phyloP scores from a whole-genome alignment of 768 basidiomycete species.

The Calocybe indica region DNA sequence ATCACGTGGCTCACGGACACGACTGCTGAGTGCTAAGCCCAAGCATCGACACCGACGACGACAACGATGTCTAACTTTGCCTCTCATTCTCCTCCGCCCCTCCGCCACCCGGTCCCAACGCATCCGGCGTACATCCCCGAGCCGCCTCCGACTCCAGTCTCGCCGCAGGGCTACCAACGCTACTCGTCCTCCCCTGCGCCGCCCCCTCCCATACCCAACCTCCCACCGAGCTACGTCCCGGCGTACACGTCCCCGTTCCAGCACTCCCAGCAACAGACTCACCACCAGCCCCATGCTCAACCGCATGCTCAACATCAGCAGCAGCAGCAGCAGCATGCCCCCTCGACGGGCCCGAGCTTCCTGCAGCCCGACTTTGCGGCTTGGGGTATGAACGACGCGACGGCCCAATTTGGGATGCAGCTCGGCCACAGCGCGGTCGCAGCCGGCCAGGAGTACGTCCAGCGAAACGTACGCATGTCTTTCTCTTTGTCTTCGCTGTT shows the following conservation, averaged over 20 bases:
- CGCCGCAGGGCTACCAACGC: conserved; percentile 71
- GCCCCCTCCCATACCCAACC: conserved; percentile 13
- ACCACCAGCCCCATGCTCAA: conserved; percentile 14
- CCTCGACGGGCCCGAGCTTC: conserved; percentile 20
- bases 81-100: conserved; percentile 63
- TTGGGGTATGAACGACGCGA: conserved; percentile 89
- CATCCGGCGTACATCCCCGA: conserved; percentile 84
- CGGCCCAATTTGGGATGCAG: conserved; percentile 95
- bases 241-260: conserved; percentile 46
- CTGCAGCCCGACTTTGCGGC: conserved; percentile 50
- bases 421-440: conserved; percentile 87
- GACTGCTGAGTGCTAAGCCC: too few species aligned
- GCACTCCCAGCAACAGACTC: conserved; percentile 26
- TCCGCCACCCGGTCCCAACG: conserved; percentile 85
- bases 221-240: conserved; percentile 31
- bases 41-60: too few species aligned
- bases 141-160: conserved; percentile 69
- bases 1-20: too few species aligned
- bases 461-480: conserved; percentile 69
- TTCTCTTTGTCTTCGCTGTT: not conserved
- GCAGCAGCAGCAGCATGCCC: conserved; percentile 19
- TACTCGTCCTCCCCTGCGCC: conserved; percentile 57
- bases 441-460: conserved; percentile 93
- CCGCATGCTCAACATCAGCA: conserved; percentile 9
- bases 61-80: too few species aligned